Evolutionary conservation across 805 yeast species (phyloP).

Genomic region (Barnettozyma wickerhamii): DNA sequence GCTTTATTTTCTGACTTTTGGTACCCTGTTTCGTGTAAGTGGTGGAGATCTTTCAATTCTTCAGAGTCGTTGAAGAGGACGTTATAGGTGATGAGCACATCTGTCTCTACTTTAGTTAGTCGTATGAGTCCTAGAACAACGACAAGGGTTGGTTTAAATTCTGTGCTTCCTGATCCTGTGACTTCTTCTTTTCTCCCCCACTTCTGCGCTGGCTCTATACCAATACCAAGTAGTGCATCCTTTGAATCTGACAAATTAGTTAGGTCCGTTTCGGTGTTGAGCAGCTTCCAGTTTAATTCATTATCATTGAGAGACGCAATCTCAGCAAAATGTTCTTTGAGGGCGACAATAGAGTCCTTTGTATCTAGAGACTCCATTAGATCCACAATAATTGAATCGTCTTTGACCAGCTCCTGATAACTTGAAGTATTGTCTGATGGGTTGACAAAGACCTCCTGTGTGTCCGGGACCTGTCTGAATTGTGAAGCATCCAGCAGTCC

Average conservation of each 20-base stretch:
- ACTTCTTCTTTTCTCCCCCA: constrained; percentile 42
- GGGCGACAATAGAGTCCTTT: constrained; percentile 35
- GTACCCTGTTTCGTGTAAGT: constrained; percentile 1
- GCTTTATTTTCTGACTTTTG: constrained; percentile 19
- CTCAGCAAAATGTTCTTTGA: constrained; percentile 53
- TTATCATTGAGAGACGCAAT: constrained; percentile 41
- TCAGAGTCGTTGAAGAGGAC: constrained; percentile 41
- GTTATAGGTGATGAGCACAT: constrained; percentile 56
- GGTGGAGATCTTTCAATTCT: constrained; percentile 25
- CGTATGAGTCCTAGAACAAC: constrained; percentile 57
- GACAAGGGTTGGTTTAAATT: constrained; percentile 35
- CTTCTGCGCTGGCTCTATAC: constrained; percentile 42
- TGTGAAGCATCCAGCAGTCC: constrained; percentile 71
- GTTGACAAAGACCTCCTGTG: constrained; percentile 84
- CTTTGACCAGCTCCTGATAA: constrained; percentile 32
- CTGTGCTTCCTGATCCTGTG: constrained; percentile 11
- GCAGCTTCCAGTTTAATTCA: constrained; percentile 26
- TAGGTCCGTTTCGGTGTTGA: constrained; percentile 12
- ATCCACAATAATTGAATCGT: constrained; percentile 62
- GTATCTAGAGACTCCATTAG: constrained; percentile 49
- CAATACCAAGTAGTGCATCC: constrained; percentile 27
- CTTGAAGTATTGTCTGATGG: constrained; percentile 28
- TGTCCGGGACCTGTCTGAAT: constrained; percentile 83
- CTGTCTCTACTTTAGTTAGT: constrained; percentile 48
- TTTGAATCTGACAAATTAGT: constrained; percentile 4